A percentile compares a stretch with the other conserved stretches of the same genome.
Evolutionary conservation across 352 stramenopile genomes (phyloP).

Genomic region (Phytophthora colocasiae): DNA sequence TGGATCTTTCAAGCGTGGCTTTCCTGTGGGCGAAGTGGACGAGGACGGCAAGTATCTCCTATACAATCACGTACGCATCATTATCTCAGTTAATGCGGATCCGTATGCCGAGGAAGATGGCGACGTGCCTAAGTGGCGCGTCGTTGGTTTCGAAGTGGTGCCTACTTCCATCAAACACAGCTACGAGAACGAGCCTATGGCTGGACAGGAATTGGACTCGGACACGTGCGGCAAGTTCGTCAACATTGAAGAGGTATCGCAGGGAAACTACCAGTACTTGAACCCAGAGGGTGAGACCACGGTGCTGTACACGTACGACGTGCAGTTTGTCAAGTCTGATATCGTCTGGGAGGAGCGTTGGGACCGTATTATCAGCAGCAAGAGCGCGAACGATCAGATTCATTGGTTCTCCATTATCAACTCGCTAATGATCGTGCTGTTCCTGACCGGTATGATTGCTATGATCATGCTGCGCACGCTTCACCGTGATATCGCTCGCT

Average conservation of each 20-base stretch:
- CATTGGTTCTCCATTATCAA: conserved; percentile 99
- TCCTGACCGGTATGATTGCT: conserved; percentile 98
- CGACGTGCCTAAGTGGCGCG: conserved; percentile 74
- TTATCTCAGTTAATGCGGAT: conserved; percentile 92
- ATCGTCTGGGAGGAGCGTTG: conserved; percentile 98
- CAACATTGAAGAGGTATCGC: conserved; percentile 82
- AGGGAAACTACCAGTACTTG: conserved; percentile 88
- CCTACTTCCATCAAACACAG: conserved; percentile 95
- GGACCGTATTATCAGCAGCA: conserved; percentile 99
- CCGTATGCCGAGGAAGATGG: conserved; percentile 73
- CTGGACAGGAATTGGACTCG: conserved; percentile 80
- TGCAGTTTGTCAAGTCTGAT: conserved; percentile 95
- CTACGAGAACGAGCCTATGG: conserved; percentile 85
- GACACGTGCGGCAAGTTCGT: conserved; percentile 91
- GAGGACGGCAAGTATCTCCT: conserved; percentile 93
- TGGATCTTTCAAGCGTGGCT: conserved; percentile 89
- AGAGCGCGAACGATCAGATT: conserved; percentile 98
- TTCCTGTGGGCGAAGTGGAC: conserved; percentile 94
- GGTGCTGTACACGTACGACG: conserved; percentile 99
- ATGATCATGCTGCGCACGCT: conserved; percentile 99
- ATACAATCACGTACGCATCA: conserved; percentile 98
- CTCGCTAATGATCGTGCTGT: conserved; percentile 99
- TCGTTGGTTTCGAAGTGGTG: conserved; percentile 97
- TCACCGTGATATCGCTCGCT: conserved; percentile 97
- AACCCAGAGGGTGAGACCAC: conserved; percentile 71